phyloP scores from a whole-genome alignment of 2,329 filamentous ascomycete genomes.

The Aspergillus sp. region DNA sequence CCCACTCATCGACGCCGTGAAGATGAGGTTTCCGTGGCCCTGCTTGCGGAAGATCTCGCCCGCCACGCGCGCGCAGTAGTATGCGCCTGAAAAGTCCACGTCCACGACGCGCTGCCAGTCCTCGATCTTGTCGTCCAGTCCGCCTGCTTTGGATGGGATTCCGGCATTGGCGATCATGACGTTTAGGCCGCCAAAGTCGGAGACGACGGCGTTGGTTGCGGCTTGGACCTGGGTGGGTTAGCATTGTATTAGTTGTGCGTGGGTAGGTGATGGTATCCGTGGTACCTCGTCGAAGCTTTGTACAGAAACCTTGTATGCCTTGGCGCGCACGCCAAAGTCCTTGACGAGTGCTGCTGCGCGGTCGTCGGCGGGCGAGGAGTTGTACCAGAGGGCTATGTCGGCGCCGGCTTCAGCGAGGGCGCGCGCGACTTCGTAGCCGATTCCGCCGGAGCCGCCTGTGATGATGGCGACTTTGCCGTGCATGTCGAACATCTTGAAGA shows the following conservation, averaged over 20 bases:
- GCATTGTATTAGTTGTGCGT: too few relatives aligned
- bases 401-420: constrained; percentile 69
- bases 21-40: constrained; percentile 69
- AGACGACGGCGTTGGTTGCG: constrained; percentile 39
- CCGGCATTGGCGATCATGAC: constrained; percentile 79
- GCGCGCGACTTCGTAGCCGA: constrained; percentile 65
- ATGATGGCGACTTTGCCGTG: constrained; percentile 70
- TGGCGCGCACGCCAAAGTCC: not conserved
- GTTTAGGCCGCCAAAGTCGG: constrained; percentile 75
- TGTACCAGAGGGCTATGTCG: constrained; percentile 72
- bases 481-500: constrained; percentile 59
- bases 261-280: too few relatives aligned
- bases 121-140: constrained; percentile 65
- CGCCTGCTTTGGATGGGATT: constrained; percentile 69
- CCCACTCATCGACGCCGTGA: constrained; percentile 75
- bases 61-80: constrained; percentile 64
- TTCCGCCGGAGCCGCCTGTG: constrained; percentile 68
- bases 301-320: not conserved
- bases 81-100: constrained; percentile 57
- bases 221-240: not conserved
- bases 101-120: constrained; percentile 67
- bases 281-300: not conserved
- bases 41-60: constrained; percentile 70
- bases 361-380: constrained; percentile 56
- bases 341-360: not conserved